A percentile compares a stretch with the other conserved stretches of the same genome.
phyloP scores from a whole-genome alignment of 2,329 filamentous ascomycete genomes.

The Penicillium sp. region DNA sequence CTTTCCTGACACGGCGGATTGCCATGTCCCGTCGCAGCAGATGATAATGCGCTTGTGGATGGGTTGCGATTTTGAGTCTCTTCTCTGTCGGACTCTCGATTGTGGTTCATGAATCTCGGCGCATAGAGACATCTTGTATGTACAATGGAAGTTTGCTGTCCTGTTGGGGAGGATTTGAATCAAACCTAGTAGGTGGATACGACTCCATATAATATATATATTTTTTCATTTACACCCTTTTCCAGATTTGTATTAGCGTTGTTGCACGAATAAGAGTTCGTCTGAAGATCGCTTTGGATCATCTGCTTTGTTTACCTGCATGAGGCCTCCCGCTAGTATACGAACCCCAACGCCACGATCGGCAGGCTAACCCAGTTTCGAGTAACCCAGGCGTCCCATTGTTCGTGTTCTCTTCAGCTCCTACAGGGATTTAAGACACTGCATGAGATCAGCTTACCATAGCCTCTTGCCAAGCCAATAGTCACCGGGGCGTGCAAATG shows the following conservation, averaged over 20 bases:
- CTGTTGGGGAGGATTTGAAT: not conserved
- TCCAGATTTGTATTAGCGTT: too few species aligned
- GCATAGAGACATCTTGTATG: constrained; percentile 2
- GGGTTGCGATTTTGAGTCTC: constrained; percentile 7
- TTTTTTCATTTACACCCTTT: not conserved
- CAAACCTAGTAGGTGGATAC: not conserved
- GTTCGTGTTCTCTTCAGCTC: constrained; percentile 2
- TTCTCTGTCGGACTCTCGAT: not conserved
- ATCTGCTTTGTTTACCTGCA: not conserved
- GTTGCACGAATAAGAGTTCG: not conserved
- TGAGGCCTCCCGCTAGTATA: not conserved
- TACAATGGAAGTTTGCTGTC: not conserved
- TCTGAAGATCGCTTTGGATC: not conserved
- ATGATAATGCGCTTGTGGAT: constrained; percentile 33
- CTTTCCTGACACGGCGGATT: constrained; percentile 32
- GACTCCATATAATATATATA: not conserved
- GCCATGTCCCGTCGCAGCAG: constrained; percentile 38
- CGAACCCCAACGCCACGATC: not conserved
- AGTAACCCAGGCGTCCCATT: not conserved
- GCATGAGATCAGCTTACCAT: not conserved
- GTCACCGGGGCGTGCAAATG: not conserved
- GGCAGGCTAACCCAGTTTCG: not conserved
- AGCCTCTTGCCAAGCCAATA: not conserved
- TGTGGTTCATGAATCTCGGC: not conserved
- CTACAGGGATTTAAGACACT: not conserved